These are phyloP conservation scores for Gossypium australe DNA, from an alignment of 345 rosid species.

Conservation along the genomic window DNA sequence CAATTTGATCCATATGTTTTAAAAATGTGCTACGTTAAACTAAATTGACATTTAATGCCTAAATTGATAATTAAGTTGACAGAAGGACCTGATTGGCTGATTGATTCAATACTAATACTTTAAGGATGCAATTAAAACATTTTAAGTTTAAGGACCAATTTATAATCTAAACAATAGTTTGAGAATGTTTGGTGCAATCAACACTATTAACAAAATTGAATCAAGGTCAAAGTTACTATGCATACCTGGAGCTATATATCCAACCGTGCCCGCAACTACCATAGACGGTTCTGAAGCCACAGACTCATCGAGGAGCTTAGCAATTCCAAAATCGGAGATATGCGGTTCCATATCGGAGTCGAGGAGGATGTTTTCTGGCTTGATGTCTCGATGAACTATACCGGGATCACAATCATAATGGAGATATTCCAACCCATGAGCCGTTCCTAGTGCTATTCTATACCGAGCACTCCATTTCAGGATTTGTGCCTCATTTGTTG, in stretches of 20 bases:
- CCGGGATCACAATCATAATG: slow-evolving; percentile 73
- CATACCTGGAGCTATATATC: slow-evolving; percentile 82
- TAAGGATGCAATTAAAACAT: no score
- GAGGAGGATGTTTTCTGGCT: slow-evolving; percentile 72
- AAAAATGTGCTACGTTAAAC: no score
- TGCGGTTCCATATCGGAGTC: slow-evolving; percentile 71
- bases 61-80: no score
- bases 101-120: no score
- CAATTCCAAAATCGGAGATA: slow-evolving; percentile 78
- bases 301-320: slow-evolving; percentile 55
- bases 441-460: slow-evolving; percentile 56
- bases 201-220: background rate
- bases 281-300: slow-evolving; percentile 36
- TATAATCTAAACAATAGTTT: background rate
- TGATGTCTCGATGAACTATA: slow-evolving; percentile 73
- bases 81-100: no score
- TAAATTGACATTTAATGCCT: no score
- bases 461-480: slow-evolving; percentile 60
- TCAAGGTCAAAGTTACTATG: background rate
- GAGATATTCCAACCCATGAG: slow-evolving; percentile 77
- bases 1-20: no score
- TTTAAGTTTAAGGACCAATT: background rate
- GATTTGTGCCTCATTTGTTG: slow-evolving; percentile 15
- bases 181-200: background rate
- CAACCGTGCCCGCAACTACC: slow-evolving; percentile 56